phyloP scores from a whole-genome alignment of 192 early-diverging fungal species.

The Dissophora globulifera region DNA sequence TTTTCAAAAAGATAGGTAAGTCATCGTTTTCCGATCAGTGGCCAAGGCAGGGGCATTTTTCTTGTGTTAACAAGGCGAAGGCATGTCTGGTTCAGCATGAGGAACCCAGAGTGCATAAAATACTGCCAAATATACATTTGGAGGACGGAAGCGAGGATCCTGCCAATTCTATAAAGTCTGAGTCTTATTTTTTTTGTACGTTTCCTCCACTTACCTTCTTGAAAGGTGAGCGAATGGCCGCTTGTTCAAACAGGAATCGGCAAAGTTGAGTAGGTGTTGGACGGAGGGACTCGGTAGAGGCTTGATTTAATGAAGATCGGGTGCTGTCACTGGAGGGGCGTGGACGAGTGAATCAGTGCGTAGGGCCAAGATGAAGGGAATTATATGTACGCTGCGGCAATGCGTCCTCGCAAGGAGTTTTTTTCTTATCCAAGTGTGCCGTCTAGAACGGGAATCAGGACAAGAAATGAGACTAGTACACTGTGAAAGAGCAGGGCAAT shows the following conservation, averaged over 20 bases:
- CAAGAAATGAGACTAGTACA: too few species aligned
- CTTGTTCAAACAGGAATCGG: neutral
- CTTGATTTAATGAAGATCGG: neutral
- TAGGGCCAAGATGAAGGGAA: constrained; percentile 12
- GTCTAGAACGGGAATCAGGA: too few species aligned
- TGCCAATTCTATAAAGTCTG: constrained; percentile 1
- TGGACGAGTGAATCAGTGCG: constrained; percentile 13
- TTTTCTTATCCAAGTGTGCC: too few species aligned
- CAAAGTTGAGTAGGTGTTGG: neutral
- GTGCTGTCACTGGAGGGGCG: neutral
- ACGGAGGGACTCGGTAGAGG: neutral
- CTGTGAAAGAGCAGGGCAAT: too few species aligned
- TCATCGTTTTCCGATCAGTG: constrained; percentile 21
- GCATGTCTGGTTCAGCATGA: constrained; percentile 2
- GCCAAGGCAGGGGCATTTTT: constrained; percentile 33
- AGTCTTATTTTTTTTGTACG: constrained; percentile 7
- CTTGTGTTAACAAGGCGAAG: constrained; percentile 29
- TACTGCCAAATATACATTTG: constrained; percentile 32
- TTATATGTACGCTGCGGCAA: too few species aligned
- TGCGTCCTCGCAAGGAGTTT: too few species aligned
- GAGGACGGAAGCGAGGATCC: constrained; percentile 8
- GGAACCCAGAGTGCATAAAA: constrained; percentile 28
- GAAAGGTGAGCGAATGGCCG: constrained; percentile 10
- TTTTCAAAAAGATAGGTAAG: constrained; percentile 19
- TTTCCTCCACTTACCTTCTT: constrained; percentile 10